These are phyloP conservation scores for Camellia lanceoleosa DNA, from an alignment of 148 eudicot species.

Conservation along the genomic window DNA sequence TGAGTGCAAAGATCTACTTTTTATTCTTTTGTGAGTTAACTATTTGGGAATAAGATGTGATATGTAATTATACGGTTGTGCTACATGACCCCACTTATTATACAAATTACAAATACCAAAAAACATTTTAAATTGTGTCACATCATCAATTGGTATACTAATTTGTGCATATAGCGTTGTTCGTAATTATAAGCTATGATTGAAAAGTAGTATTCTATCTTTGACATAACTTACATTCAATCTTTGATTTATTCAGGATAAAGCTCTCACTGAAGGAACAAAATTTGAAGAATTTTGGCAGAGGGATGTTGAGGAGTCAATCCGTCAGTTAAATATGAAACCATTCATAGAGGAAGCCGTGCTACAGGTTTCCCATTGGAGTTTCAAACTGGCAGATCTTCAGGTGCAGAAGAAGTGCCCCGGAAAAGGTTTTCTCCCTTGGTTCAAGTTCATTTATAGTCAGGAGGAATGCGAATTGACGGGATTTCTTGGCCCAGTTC, in stretches of 20 bases:
- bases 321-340: conserved; percentile 54
- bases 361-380: conserved; percentile 77
- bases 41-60: neutral
- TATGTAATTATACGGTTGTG: no score
- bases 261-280: conserved; percentile 40
- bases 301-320: conserved; percentile 86
- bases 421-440: conserved; percentile 62
- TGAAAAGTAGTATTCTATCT: neutral
- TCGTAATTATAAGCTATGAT: neutral
- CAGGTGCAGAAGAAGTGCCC: conserved; percentile 65
- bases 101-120: no score
- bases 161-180: neutral
- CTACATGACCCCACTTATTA: no score
- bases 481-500: conserved; percentile 75
- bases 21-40: neutral
- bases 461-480: conserved; percentile 66
- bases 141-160: no score
- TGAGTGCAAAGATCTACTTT: neutral
- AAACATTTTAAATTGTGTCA: no score
- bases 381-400: conserved; percentile 76
- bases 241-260: conserved; percentile 47
- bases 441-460: conserved; percentile 67
- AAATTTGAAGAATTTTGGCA: conserved; percentile 80
- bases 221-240: neutral
- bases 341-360: conserved; percentile 78